Percentiles rank a stretch among this genome's conserved stretches.
Evolutionary conservation across 345 rosid species (phyloP).

Genomic region (Eucalyptus caleyi): DNA sequence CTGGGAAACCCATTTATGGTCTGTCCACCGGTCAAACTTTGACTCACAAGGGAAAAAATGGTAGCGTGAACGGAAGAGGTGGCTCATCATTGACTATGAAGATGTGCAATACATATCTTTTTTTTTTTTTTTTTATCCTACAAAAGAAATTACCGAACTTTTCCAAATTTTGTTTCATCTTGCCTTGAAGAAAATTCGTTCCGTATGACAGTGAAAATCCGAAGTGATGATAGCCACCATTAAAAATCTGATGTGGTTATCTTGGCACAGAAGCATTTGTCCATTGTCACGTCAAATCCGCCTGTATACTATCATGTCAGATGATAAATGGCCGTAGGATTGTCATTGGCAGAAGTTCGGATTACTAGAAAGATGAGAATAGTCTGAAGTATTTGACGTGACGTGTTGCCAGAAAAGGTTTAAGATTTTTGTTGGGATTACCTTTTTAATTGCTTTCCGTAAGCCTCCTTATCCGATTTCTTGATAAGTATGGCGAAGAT

Average conservation of each 20-base stretch:
- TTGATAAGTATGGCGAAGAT: background rate
- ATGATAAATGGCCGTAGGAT: background rate
- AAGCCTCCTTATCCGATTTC: background rate
- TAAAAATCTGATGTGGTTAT: background rate
- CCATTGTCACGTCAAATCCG: background rate
- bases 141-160: background rate
- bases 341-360: background rate
- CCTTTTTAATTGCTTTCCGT: background rate
- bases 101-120: background rate
- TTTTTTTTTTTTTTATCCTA: background rate
- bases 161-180: background rate
- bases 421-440: background rate
- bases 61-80: background rate
- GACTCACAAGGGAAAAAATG: background rate
- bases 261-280: background rate
- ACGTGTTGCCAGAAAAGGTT: background rate
- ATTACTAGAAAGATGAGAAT: background rate
- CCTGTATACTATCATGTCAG: rapidly evolving
- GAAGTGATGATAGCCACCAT: background rate
- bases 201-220: background rate
- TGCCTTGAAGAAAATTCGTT: background rate
- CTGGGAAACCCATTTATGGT: background rate
- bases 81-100: background rate
- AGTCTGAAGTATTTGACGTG: background rate
- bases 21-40: background rate